Evolutionary conservation across 2,329 filamentous ascomycete genomes (phyloP), one percentile per base, ranked within the genome.

Genomic region (Lecanicillium sp.): DNA sequence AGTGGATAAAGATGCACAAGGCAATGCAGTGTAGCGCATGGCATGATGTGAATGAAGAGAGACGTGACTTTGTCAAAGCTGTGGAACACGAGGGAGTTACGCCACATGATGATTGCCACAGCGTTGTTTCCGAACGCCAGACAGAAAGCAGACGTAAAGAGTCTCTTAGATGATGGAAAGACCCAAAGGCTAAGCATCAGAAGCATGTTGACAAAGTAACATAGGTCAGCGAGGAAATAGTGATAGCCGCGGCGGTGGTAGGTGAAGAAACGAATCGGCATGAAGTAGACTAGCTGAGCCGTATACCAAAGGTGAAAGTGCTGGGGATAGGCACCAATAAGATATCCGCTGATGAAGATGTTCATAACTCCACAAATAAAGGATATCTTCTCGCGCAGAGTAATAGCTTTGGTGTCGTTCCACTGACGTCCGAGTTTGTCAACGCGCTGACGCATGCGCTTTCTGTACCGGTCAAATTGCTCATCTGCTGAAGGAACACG

Each of bases 41-140:
- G 92, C 90, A 98, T 98, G 54, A 98, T 94, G 61, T 98, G 92
- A 50, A 98, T 96, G 66, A 98, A 98, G n/a, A 98, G 73, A 57
- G 87, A 92, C 11, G 89, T 94, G 44, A 97, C 88, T 64, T 98
- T 98, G 71, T 98, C 92, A 63, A 98, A 81, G 56, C 87, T 94
- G 69, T 98, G 92, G 61, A 98, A 98, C 33, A 98, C 92, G 55
- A 98, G 77, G 22, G 89, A 96, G 60, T 98, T 98, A 47, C 92
- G 81, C 92, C 92, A 98, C 89, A 98, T 92, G 57, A 92, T 88
- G 59, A 98, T 97, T 11, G 92, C 92, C 33, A 96, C 81, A 15
- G 92, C 92, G 57, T 98, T 98, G 64, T 98, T 98, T 46, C 92
- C 92, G 56, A 87, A 94, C 9, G 89, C 86, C 25, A 98, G 71